phyloP scores from a whole-genome alignment of 495 filamentous ascomycete species.

The Penicilliopsis zonata region DNA sequence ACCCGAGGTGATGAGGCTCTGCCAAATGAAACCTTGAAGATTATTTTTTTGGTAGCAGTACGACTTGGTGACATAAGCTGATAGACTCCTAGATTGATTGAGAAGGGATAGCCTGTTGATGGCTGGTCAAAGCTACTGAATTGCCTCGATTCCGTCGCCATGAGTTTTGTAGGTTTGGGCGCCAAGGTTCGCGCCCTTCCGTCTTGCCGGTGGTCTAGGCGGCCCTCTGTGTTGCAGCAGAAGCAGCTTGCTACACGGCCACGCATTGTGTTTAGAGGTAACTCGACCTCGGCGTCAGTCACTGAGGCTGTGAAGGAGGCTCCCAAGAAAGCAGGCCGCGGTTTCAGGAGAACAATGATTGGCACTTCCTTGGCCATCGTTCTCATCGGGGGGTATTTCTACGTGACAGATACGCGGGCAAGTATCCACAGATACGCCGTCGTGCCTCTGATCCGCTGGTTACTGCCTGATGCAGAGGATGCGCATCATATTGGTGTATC shows the following conservation, averaged over 20 bases:
- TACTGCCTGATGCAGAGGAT: constrained; percentile 80
- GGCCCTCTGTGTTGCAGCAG: constrained; percentile 1
- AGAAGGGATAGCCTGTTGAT: too few species aligned
- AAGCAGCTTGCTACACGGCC: neutral
- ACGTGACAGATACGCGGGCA: constrained; percentile 83
- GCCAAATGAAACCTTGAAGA: too few species aligned
- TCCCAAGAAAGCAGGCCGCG: constrained; percentile 21
- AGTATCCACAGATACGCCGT: constrained; percentile 72
- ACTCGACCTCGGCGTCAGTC: constrained; percentile 1
- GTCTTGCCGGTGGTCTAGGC: neutral
- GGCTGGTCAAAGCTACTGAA: too few species aligned
- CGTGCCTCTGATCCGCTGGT: constrained; percentile 54
- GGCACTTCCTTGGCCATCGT: constrained; percentile 42
- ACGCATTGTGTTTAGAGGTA: neutral
- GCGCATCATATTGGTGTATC: constrained; percentile 71
- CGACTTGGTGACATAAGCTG: too few species aligned
- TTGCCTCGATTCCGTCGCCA: neutral
- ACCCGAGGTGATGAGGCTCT: too few species aligned
- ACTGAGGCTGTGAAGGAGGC: constrained; percentile 17
- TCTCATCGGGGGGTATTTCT: constrained; percentile 50
- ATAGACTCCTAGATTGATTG: too few species aligned
- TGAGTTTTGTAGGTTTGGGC: neutral
- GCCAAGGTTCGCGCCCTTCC: neutral
- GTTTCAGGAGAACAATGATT: constrained; percentile 35
- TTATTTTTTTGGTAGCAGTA: too few species aligned